phyloP scores from a whole-genome alignment of 257 asterid genomes.

The Voacanga thouarsii region DNA sequence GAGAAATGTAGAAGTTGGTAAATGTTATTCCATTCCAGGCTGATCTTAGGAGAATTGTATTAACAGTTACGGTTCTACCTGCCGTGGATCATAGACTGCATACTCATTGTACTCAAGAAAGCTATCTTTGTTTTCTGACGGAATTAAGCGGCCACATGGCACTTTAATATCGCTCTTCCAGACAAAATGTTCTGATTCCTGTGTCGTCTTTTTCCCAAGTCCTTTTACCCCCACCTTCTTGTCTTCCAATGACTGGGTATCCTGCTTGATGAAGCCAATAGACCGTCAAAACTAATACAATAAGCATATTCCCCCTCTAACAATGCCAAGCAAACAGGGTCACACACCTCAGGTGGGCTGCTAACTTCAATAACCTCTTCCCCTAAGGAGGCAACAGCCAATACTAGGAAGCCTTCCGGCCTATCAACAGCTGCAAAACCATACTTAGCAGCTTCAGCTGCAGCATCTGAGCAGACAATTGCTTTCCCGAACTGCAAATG shows the following conservation, averaged over 20 bases:
- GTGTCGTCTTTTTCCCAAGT: constrained; percentile 62
- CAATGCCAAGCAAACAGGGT: too few relatives aligned
- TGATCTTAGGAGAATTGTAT: background rate
- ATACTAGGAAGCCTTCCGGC: constrained; percentile 77
- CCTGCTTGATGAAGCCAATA: constrained; percentile 24
- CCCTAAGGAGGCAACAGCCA: constrained; percentile 78
- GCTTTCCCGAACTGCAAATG: constrained; percentile 72
- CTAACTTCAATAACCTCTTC: constrained; percentile 41
- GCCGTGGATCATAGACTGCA: constrained; percentile 75
- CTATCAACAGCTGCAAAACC: constrained; percentile 83
- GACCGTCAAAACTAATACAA: too few relatives aligned
- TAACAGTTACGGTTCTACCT: constrained; percentile 29
- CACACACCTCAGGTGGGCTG: constrained; percentile 38
- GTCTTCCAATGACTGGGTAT: constrained; percentile 48
- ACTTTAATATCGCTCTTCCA: constrained; percentile 81
- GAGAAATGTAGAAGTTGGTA: background rate
- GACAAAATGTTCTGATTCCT: constrained; percentile 67
- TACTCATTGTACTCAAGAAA: constrained; percentile 72
- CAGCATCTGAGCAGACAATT: constrained; percentile 83
- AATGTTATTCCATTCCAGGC: background rate
- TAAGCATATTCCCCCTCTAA: background rate
- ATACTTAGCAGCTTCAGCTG: constrained; percentile 90
- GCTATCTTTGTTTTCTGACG: constrained; percentile 59
- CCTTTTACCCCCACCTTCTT: constrained; percentile 60
- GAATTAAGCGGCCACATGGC: constrained; percentile 64